Conservation (phyloP, 2,329 filamentous ascomycete genomes). For the Aspergillus caelatus region DNA sequence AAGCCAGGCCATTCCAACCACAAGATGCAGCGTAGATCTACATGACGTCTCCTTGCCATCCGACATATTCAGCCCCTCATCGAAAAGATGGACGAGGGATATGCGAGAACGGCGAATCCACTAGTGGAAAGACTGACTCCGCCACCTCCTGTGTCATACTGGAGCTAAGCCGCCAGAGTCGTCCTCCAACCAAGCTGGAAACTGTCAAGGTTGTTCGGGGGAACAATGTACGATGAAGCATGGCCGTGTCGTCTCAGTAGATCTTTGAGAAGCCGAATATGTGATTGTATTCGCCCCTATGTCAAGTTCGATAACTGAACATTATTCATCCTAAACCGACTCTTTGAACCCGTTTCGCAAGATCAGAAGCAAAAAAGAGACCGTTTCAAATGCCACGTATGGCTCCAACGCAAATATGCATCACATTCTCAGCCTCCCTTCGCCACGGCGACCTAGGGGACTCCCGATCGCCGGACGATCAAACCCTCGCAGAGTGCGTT, state of each 20-base stretch:
- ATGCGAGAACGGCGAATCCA: background rate
- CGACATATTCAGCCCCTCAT: background rate
- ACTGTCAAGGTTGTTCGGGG: background rate
- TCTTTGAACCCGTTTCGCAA: conserved; percentile 1
- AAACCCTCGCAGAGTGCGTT: conserved; percentile 6
- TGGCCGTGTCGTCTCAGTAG: background rate
- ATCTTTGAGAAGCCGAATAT: conserved; percentile 10
- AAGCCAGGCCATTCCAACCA: background rate
- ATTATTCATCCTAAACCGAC: conserved; percentile 9
- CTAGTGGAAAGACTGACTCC: background rate
- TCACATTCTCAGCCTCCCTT: conserved; percentile 10
- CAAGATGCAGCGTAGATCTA: background rate
- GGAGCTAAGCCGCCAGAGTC: background rate
- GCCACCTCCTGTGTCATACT: background rate
- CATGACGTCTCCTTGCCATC: background rate
- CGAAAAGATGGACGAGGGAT: background rate
- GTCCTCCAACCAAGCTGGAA: background rate
- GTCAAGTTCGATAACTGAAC: conserved; percentile 10
- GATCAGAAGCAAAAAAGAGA: conserved; percentile 8
- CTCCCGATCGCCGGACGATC: conserved; percentile 1
- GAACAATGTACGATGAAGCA: background rate
- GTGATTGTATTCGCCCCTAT: conserved; percentile 14
- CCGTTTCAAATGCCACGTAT: conserved; percentile 8
- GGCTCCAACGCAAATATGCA: conserved; percentile 8
- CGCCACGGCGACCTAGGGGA: conserved; percentile 5